Conservation (phyloP, 1,284 basidiomycete genomes). For the Macrocystidia cucumis region DNA sequence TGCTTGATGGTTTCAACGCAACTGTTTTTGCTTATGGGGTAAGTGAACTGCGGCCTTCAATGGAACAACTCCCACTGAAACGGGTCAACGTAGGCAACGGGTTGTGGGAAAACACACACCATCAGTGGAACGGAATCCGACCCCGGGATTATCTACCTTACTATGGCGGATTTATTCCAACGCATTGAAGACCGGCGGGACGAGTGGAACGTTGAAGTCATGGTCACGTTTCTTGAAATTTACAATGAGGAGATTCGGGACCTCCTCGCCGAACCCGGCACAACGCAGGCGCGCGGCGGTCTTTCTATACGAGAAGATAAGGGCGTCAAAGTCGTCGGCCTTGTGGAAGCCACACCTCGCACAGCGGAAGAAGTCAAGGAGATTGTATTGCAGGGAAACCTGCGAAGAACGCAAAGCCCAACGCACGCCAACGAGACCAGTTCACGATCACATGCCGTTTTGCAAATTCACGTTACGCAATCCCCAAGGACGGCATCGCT, state of each 20-base stretch:
- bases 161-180: constrained; percentile 95
- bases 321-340: constrained; percentile 81
- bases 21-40: constrained; percentile 98
- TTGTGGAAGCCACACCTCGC: constrained; percentile 72
- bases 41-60: constrained; percentile 31
- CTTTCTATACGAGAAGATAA: constrained; percentile 90
- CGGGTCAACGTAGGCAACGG: constrained; percentile 71
- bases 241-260: constrained; percentile 99
- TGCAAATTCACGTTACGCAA: constrained; percentile 88
- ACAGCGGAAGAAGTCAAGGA: constrained; percentile 89
- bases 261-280: constrained; percentile 73
- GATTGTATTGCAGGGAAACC: constrained; percentile 85
- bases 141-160: constrained; percentile 90
- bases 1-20: constrained; percentile 93
- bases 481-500: constrained; percentile 76
- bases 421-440: constrained; percentile 94
- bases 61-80: constrained; percentile 8
- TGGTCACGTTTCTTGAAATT: constrained; percentile 93
- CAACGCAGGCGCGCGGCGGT: constrained; percentile 67
- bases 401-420: constrained; percentile 82
- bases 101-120: constrained; percentile 97
- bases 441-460: constrained; percentile 92
- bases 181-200: constrained; percentile 80
- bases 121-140: constrained; percentile 85
- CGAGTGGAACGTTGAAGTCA: constrained; percentile 78